Conservation (phyloP, 805 yeast genomes). For the Ogataea methanolica region DNA sequence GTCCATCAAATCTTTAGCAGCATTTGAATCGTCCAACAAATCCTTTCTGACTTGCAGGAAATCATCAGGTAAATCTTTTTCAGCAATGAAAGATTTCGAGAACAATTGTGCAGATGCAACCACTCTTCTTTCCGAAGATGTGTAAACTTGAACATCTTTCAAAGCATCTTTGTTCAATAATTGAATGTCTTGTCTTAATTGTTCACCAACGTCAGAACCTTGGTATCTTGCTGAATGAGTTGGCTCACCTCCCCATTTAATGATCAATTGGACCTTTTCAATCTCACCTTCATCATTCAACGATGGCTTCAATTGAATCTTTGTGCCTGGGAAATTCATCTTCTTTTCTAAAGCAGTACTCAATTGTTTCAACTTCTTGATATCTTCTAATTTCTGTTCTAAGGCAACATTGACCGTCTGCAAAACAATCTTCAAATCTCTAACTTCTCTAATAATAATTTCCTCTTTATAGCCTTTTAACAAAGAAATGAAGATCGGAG, state of each 20-base stretch:
- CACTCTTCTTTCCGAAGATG: slow-evolving; percentile 94
- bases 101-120: slow-evolving; percentile 88
- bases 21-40: slow-evolving; percentile 91
- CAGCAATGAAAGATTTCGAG: slow-evolving; percentile 66
- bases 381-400: slow-evolving; percentile 75
- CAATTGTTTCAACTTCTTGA: slow-evolving; percentile 67
- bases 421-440: slow-evolving; percentile 79
- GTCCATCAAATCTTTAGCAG: slow-evolving; percentile 97
- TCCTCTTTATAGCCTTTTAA: slow-evolving; percentile 94
- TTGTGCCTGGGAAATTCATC: slow-evolving; percentile 89
- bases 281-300: slow-evolving; percentile 61
- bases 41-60: slow-evolving; percentile 83
- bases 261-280: slow-evolving; percentile 90
- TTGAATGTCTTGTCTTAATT: slow-evolving; percentile 85
- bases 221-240: slow-evolving; percentile 96
- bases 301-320: slow-evolving; percentile 91
- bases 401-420: slow-evolving; percentile 81
- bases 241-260: slow-evolving; percentile 99
- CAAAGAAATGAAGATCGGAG: slow-evolving; percentile 78
- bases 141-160: slow-evolving; percentile 78
- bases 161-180: slow-evolving; percentile 80
- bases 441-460: slow-evolving; percentile 86
- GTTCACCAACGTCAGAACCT: slow-evolving; percentile 93
- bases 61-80: slow-evolving; percentile 69
- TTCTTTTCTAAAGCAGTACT: slow-evolving; percentile 85